Evolutionary conservation across 2,329 filamentous ascomycete genomes (phyloP).

Genomic region (Harringtonia lauricola): DNA sequence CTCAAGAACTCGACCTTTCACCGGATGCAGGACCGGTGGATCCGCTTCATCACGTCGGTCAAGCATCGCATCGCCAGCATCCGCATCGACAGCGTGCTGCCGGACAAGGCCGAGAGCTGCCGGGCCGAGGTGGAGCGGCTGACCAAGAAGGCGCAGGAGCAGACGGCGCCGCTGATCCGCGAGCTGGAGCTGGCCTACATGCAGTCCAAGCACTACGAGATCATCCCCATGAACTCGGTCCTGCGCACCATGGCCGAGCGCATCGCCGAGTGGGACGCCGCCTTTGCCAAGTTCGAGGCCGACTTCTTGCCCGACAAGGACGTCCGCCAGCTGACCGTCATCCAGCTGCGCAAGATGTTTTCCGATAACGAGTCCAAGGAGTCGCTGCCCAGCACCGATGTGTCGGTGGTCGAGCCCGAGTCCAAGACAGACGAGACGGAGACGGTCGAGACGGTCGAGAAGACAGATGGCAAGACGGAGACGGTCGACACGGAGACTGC

Average conservation of each 20-base stretch:
- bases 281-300: conserved; percentile 81
- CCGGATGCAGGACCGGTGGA: conserved; percentile 71
- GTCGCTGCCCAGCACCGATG: conserved; percentile 59
- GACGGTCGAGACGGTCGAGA: too few relatives aligned
- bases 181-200: conserved; percentile 87
- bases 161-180: conserved; percentile 61
- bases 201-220: conserved; percentile 90
- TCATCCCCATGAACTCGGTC: conserved; percentile 84
- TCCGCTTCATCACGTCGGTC: conserved; percentile 80
- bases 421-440: too few relatives aligned
- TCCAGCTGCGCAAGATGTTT: conserved; percentile 92
- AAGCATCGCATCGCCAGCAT: conserved; percentile 76
- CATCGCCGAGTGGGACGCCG: conserved; percentile 84
- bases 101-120: conserved; percentile 76
- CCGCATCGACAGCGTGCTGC: conserved; percentile 79
- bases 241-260: conserved; percentile 87
- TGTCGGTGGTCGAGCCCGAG: conserved; percentile 20
- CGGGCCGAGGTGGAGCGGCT: conserved; percentile 70
- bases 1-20: conserved; percentile 87
- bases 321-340: conserved; percentile 79
- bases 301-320: conserved; percentile 96
- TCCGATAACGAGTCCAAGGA: conserved; percentile 79
- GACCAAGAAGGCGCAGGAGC: conserved; percentile 69
- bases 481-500: too few relatives aligned
- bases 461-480: too few relatives aligned